phyloP scores from a whole-genome alignment of 2,329 filamentous ascomycete species.

The Aspergillus sp. region DNA sequence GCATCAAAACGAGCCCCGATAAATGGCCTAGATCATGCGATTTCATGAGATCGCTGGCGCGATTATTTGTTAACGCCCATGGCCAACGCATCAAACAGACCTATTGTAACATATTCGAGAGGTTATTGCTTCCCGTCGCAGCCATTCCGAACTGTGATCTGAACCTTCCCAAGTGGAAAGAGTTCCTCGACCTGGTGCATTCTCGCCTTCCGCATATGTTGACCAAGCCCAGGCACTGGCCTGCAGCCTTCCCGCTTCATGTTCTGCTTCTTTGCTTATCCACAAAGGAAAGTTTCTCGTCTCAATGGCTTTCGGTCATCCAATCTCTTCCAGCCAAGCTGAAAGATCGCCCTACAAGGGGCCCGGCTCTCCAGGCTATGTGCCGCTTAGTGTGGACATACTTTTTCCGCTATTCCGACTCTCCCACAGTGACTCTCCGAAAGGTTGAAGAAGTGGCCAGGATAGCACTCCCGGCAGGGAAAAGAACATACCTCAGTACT shows the following conservation, averaged over 20 bases:
- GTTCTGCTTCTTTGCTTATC: conserved; percentile 86
- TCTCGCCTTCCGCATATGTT: conserved; percentile 81
- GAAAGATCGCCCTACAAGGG: conserved; percentile 77
- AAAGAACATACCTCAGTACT: conserved; percentile 76
- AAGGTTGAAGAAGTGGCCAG: conserved; percentile 90
- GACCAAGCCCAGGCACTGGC: conserved; percentile 89
- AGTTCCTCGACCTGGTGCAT: conserved; percentile 76
- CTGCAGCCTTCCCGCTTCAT: conserved; percentile 81
- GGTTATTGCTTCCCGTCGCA: conserved; percentile 81
- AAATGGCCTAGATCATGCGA: conserved; percentile 86
- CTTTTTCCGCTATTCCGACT: conserved; percentile 78
- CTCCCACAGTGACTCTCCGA: conserved; percentile 63
- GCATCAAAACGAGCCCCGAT: conserved; percentile 70
- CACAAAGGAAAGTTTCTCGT: conserved; percentile 75
- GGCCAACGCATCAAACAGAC: conserved; percentile 89
- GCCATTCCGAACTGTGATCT: conserved; percentile 77
- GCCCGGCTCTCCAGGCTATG: conserved; percentile 81
- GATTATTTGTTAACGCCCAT: conserved; percentile 79
- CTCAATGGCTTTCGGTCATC: conserved; percentile 83
- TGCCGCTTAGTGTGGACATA: conserved; percentile 94
- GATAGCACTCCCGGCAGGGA: conserved; percentile 77
- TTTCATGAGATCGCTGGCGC: conserved; percentile 78
- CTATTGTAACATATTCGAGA: conserved; percentile 89
- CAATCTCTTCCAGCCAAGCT: conserved; percentile 75
- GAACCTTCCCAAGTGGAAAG: conserved; percentile 78